A percentile compares a stretch with the other conserved stretches of the same genome.
phyloP scores from a whole-genome alignment of 2,329 filamentous ascomycete species.

The Aaosphaeria arxii region DNA sequence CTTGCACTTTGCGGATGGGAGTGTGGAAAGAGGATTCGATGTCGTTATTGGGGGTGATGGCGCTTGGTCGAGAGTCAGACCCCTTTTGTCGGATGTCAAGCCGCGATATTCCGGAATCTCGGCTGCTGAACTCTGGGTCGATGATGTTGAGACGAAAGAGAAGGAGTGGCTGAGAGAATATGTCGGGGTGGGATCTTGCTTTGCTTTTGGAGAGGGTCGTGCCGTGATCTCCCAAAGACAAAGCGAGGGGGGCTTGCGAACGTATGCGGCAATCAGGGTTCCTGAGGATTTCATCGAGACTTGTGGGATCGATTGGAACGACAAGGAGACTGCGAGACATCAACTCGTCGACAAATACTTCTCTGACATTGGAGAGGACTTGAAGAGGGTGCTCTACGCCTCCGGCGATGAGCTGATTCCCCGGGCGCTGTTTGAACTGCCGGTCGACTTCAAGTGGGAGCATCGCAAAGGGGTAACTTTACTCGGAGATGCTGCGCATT shows the following conservation, averaged over 20 bases:
- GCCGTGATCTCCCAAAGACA: slow-evolving; percentile 43
- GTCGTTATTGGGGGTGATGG: slow-evolving; percentile 51
- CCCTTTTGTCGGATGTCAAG: slow-evolving; percentile 27
- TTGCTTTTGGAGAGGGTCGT: slow-evolving; percentile 36
- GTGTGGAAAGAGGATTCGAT: slow-evolving; percentile 34
- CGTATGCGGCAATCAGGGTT: slow-evolving; percentile 37
- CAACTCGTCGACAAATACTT: slow-evolving; percentile 20
- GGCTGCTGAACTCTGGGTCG: slow-evolving; percentile 42
- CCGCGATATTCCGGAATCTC: slow-evolving; percentile 50
- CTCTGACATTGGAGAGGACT: slow-evolving; percentile 32
- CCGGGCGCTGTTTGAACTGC: slow-evolving; percentile 51
- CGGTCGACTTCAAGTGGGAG: slow-evolving; percentile 51
- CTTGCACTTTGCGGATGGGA: slow-evolving; percentile 29
- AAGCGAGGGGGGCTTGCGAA: slow-evolving; percentile 49
- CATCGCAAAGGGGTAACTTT: slow-evolving; percentile 51
- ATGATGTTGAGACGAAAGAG: slow-evolving; percentile 39
- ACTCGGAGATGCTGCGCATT: slow-evolving; percentile 59
- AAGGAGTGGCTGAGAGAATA: slow-evolving; percentile 42
- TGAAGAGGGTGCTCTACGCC: slow-evolving; percentile 18
- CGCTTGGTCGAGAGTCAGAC: slow-evolving; percentile 42
- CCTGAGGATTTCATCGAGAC: slow-evolving; percentile 40
- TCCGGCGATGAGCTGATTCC: slow-evolving; percentile 13
- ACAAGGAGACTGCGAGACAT: slow-evolving; percentile 35
- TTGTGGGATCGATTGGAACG: slow-evolving; percentile 44
- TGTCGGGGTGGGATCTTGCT: slow-evolving; percentile 41